phyloP scores from a whole-genome alignment of 331 rosid genomes.

The Quercus lobata region DNA sequence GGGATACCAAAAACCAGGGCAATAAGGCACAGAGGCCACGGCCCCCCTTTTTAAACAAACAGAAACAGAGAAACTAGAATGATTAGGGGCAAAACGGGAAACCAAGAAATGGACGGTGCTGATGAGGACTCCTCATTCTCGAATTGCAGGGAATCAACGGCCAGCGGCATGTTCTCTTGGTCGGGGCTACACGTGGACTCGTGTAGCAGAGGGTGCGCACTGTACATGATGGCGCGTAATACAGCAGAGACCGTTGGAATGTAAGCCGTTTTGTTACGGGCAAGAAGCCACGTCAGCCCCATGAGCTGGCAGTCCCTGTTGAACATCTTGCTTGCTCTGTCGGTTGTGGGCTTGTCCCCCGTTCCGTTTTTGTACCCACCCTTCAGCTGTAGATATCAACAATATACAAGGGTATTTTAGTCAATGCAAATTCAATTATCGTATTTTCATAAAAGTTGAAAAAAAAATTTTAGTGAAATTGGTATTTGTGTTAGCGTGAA shows the following conservation, averaged over 20 bases:
- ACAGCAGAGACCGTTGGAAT: conserved; percentile 98
- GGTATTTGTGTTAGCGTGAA: neutral
- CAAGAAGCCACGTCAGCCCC: conserved; percentile 94
- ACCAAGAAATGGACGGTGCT: conserved; percentile 29
- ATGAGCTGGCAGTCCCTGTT: conserved; percentile 88
- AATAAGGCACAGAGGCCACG: neutral
- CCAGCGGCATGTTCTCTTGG: conserved; percentile 98
- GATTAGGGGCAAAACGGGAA: conserved; percentile 49
- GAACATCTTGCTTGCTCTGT: conserved; percentile 80
- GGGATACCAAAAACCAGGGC: conserved; percentile 28
- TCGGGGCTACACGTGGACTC: conserved; percentile 90
- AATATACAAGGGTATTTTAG: neutral
- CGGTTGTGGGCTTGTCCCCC: conserved; percentile 36
- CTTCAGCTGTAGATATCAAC: conserved; percentile 36
- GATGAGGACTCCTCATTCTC: conserved; percentile 44
- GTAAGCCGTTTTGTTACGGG: conserved; percentile 81
- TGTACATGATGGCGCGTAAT: conserved; percentile 90
- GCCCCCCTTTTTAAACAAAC: conserved; percentile 16
- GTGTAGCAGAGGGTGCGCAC: conserved; percentile 63
- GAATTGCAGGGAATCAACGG: conserved; percentile 90
- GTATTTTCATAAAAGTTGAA: neutral
- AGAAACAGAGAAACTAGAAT: conserved; percentile 8
- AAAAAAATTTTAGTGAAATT: neutral
- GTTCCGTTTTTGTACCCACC: conserved; percentile 50
- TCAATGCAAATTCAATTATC: neutral